Base-by-base conservation (phyloP, 2,329 filamentous ascomycete species). In the Penicillium sp. region DNA sequence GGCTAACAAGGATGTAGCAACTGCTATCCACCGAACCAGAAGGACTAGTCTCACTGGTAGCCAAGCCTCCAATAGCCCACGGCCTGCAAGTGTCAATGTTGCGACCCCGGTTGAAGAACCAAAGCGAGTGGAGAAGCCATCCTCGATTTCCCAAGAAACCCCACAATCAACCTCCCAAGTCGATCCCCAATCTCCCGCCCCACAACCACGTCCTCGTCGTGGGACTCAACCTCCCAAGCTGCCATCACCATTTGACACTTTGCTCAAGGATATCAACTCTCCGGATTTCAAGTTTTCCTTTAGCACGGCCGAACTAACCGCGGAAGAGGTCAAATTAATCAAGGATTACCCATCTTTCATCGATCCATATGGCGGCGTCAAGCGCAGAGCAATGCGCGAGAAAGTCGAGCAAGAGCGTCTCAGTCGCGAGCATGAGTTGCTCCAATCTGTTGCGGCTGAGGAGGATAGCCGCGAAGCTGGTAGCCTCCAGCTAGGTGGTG, bases 401-500 rank as follows among this genome's bases (percentile, higher is more conserved):
- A 88, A 85, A 65, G 81, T 82, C 38, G 79, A 89, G 59, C 88
- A 90, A 51, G 80, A 83, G 46, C 75, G 80, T 47, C 72, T 77
- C 25, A 79, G 80, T 55, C 72, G 78, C 17, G 83, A 87, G 65
- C 82, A 85, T 60, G 75, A 78, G 44, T 73, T 82, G 25, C 66
- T 83, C 19, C 78, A 80, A 60, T 77, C 79, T 25, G 73, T 77
- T 16, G 73, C 75, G 4, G 79, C 82, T 42, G 80, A 81, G 28
- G 91, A 96, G 61, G 90, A 90, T 55, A 88, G 88, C 54, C 85
- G 86, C 1, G 91, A 94, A 73, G 89, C 89, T 62, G 90, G 89
- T 14, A 97, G 93, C 70, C 80, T 94, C 55, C 92, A 95, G 56
- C 81, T 97, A 17, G 93, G 93, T 55, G 93, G 93, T 41, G 93